These are phyloP conservation scores for Xerocomus amazonicus DNA, from an alignment of 1,284 basidiomycete species.

Conservation along the genomic window DNA sequence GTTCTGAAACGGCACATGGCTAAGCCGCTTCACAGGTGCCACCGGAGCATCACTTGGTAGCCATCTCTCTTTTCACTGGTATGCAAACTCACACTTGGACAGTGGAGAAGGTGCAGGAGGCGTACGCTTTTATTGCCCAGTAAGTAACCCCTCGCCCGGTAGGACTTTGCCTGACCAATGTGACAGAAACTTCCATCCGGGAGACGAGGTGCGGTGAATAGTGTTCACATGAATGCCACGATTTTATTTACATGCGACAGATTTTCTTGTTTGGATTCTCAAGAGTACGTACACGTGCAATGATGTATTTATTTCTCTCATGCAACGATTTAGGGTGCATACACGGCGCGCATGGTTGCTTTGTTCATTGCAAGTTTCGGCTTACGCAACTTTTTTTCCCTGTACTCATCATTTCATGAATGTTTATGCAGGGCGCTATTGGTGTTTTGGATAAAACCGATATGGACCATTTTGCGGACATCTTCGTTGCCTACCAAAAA, in stretches of 20 bases:
- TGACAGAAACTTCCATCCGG: slow-evolving; percentile 59
- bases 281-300: slow-evolving; percentile 39
- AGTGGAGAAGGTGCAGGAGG: slow-evolving; percentile 71
- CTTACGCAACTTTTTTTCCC: not conserved
- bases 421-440: slow-evolving; percentile 48
- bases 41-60: slow-evolving; percentile 58
- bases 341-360: slow-evolving; percentile 68
- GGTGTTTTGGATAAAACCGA: slow-evolving; percentile 62
- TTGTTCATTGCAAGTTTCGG: slow-evolving; percentile 53
- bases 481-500: slow-evolving; percentile 59
- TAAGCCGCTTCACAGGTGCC: slow-evolving; percentile 42
- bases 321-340: slow-evolving; percentile 49
- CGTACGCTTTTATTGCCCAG: slow-evolving; percentile 72
- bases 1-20: not conserved
- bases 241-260: slow-evolving; percentile 26
- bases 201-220: slow-evolving; percentile 53
- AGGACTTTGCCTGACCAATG: not conserved
- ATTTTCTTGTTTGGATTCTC: slow-evolving; percentile 77
- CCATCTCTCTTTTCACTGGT: not conserved
- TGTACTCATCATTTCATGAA: not conserved
- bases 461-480: slow-evolving; percentile 65
- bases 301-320: not conserved
- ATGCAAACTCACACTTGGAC: slow-evolving; percentile 7
- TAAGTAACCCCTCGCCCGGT: slow-evolving; percentile 34
- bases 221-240: not conserved